These are phyloP conservation scores for Fraxinus platypoda DNA, from an alignment of 305 asterid species.

Conservation along the genomic window DNA sequence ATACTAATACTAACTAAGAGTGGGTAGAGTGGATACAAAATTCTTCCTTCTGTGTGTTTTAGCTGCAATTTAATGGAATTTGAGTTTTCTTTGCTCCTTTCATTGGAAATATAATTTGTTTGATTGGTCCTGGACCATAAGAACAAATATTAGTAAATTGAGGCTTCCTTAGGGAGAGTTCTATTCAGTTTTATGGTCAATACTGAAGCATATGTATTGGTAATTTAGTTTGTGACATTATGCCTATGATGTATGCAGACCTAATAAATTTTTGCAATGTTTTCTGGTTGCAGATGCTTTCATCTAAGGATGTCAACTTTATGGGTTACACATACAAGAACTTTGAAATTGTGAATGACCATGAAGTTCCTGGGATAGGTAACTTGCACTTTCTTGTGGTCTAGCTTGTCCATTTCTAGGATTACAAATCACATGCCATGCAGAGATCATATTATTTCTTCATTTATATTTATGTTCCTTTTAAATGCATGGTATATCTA, in stretches of 20 bases:
- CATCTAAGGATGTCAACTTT: constrained; percentile 88
- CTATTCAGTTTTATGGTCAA: background rate
- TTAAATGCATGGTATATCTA: background rate
- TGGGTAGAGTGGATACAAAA: background rate
- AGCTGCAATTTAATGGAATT: background rate
- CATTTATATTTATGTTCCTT: background rate
- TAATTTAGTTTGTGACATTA: background rate
- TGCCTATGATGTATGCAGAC: background rate
- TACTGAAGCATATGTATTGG: background rate
- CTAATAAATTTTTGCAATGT: background rate
- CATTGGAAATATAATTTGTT: background rate
- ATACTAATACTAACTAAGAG: background rate
- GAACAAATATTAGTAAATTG: background rate
- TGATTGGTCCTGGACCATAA: background rate
- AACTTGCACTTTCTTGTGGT: background rate
- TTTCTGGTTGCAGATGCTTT: constrained; percentile 67
- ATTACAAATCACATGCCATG: background rate
- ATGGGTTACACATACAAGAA: constrained; percentile 91
- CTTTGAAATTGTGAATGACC: constrained; percentile 83
- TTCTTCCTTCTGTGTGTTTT: background rate
- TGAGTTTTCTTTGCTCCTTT: background rate
- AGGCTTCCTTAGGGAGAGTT: background rate
- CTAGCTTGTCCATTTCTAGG: background rate
- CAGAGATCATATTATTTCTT: background rate
- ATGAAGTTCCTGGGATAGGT: constrained; percentile 74